phyloP scores from a whole-genome alignment of 495 filamentous ascomycete genomes.

The Aspergillus baeticus region DNA sequence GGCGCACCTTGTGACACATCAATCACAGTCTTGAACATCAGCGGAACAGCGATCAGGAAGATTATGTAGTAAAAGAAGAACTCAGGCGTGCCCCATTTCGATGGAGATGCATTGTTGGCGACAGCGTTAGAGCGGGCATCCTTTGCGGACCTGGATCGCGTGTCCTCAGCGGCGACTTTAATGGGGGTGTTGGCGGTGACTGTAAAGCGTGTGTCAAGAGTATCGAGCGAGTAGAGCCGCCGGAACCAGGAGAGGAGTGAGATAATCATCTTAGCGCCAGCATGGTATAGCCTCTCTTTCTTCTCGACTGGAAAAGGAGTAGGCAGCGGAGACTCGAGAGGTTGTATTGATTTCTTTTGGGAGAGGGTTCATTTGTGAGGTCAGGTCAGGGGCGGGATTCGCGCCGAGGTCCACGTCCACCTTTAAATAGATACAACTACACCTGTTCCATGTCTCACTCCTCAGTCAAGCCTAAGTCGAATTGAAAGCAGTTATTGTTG shows the following conservation, averaged over 20 bases:
- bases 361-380: slow-evolving; percentile 1
- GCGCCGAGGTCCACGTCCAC: neutral
- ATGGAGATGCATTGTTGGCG: slow-evolving; percentile 46
- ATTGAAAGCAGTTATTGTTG: too few relatives aligned
- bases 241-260: slow-evolving; percentile 21
- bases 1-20: slow-evolving; percentile 80
- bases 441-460: neutral
- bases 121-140: slow-evolving; percentile 46
- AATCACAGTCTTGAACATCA: slow-evolving; percentile 88
- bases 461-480: neutral
- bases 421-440: too few relatives aligned
- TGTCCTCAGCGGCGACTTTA: slow-evolving; percentile 50
- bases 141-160: slow-evolving; percentile 37
- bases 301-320: neutral
- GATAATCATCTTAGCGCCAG: slow-evolving; percentile 35
- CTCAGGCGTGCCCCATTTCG: slow-evolving; percentile 84
- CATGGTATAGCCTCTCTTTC: slow-evolving; percentile 26
- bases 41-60: slow-evolving; percentile 65
- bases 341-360: slow-evolving; percentile 3
- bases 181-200: slow-evolving; percentile 67
- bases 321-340: slow-evolving; percentile 1
- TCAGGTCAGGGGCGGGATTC: slow-evolving; percentile 2
- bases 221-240: slow-evolving; percentile 61
- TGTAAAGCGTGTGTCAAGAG: slow-evolving; percentile 89
- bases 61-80: slow-evolving; percentile 81